These are phyloP conservation scores for Taxawa tesnikishii DNA, from an alignment of 2,329 filamentous ascomycete species.

Conservation along the genomic window DNA sequence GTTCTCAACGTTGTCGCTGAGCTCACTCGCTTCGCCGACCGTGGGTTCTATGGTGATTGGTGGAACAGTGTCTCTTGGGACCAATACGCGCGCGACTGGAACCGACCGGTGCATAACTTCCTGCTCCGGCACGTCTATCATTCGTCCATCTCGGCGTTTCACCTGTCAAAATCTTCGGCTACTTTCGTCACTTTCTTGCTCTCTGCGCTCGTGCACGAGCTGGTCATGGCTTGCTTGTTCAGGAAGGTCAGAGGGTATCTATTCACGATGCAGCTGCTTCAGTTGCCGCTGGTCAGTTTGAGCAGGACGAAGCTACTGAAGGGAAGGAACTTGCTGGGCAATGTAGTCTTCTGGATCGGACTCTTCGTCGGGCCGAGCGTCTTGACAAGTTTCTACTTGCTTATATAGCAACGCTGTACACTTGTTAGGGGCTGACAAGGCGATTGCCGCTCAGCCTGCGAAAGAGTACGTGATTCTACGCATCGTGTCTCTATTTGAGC, in stretches of 20 bases:
- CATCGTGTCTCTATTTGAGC: too few relatives aligned
- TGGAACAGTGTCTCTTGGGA: constrained; percentile 52
- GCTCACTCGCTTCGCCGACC: constrained; percentile 63
- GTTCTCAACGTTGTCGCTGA: constrained; percentile 63
- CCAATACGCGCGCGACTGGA: constrained; percentile 72
- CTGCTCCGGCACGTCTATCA: constrained; percentile 70
- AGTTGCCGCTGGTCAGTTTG: constrained; percentile 57
- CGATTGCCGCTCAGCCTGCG: too few relatives aligned
- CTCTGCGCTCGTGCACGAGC: constrained; percentile 58
- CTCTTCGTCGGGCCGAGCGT: constrained; percentile 66
- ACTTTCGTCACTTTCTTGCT: constrained; percentile 67
- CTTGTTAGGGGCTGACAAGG: too few relatives aligned
- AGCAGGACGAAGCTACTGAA: constrained; percentile 56
- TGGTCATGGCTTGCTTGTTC: constrained; percentile 72
- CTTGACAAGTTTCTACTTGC: constrained; percentile 38
- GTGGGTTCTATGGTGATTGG: constrained; percentile 50
- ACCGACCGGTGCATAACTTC: constrained; percentile 69
- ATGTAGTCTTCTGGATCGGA: constrained; percentile 66
- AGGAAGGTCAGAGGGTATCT: constrained; percentile 66
- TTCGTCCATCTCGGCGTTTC: constrained; percentile 60
- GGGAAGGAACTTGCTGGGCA: constrained; percentile 51
- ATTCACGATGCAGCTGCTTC: constrained; percentile 59
- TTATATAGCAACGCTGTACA: too few relatives aligned
- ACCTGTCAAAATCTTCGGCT: constrained; percentile 56
- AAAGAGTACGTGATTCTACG: too few relatives aligned